A percentile compares a stretch with the other conserved stretches of the same genome.
phyloP scores from a whole-genome alignment of 2,329 filamentous ascomycete genomes.

The Leptosphaerulina australis region DNA sequence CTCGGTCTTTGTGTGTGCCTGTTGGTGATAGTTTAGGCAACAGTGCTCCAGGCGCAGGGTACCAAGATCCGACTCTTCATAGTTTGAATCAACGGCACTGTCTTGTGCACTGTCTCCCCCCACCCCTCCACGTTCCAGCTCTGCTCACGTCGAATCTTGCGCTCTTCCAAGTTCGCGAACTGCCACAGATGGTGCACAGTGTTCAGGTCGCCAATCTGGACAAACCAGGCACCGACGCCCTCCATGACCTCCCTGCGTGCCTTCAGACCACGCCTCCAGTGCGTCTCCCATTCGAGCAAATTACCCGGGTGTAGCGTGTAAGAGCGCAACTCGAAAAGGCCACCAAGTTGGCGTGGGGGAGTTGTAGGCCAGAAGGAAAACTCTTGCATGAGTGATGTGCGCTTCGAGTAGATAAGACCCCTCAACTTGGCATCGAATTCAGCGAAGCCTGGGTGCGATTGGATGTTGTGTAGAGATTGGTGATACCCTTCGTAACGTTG shows the following conservation, averaged over 20 bases:
- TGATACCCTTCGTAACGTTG: constrained; percentile 97
- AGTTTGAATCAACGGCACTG: constrained; percentile 90
- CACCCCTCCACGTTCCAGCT: constrained; percentile 96
- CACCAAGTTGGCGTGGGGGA: constrained; percentile 84
- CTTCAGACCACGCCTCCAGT: constrained; percentile 91
- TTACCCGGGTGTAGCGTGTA: constrained; percentile 97
- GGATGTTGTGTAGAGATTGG: constrained; percentile 83
- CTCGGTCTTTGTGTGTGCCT: not conserved
- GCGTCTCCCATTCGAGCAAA: constrained; percentile 96
- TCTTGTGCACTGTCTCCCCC: constrained; percentile 98
- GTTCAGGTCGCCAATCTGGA: constrained; percentile 96
- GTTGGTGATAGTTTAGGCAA: constrained; percentile 63
- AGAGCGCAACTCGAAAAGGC: constrained; percentile 92
- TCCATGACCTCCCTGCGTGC: constrained; percentile 97
- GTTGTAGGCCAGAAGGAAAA: constrained; percentile 99
- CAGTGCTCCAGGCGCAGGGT: constrained; percentile 95
- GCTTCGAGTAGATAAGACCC: constrained; percentile 81
- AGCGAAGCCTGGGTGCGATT: constrained; percentile 79
- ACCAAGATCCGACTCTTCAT: constrained; percentile 96
- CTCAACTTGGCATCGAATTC: constrained; percentile 86
- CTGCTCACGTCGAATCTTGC: constrained; percentile 86
- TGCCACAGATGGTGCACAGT: constrained; percentile 99
- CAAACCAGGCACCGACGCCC: constrained; percentile 97
- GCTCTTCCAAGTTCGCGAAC: constrained; percentile 94
- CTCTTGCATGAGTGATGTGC: constrained; percentile 95